Base-by-base conservation (phyloP, 257 asterid species). In the Plantago ovata region DNA sequence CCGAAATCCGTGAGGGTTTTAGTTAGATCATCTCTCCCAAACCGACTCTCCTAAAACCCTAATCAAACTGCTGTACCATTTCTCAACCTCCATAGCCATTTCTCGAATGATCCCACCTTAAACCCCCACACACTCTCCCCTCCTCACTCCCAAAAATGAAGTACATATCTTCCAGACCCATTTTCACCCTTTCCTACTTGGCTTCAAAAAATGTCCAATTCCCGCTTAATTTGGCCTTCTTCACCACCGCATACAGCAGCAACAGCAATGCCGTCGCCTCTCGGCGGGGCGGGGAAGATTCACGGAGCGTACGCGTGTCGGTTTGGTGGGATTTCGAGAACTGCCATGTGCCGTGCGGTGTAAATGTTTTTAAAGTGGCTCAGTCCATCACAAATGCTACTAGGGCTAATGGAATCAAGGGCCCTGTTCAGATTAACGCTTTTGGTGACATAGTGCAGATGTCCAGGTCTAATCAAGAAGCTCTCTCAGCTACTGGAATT, bases 241-340 rank as follows among this genome's bases (percentile, higher is more conserved):
- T 49, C 33, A 24, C 69, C 4, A 62, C 72, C 18, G 51, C 72
- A 72, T 20, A 12, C 45, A 15, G 13, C 83, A 69, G 61, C 74
- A 23, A 13, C 58, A 53, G 16, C 85, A 66, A 11, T 45, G 14
- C 40, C 61, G 62, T 1, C 58, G n/a, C 3, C 11, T 62, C 65
- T 20, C 79, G 94, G 48, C 83, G 93, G 24, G 82, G 71, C 33
- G 95, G 81, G 63, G 96, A 88, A 38, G 93, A 81, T 69, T 74
- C 86, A 61, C 87, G 95, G 55, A 61, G 53, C 53, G 94, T 88
- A 38, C 80, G 86, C 70, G 94, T 92, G 1, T 88, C 98, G 2
- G 98, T 92, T 38, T 92, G 96, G 98, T 92, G 98, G 98, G 98
- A 92, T 70, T 85, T 92, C 54, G 98, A 92, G 77, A 92, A 88